Conservation (phyloP, 2,329 filamentous ascomycete species). For the Pyricularia grisea region DNA sequence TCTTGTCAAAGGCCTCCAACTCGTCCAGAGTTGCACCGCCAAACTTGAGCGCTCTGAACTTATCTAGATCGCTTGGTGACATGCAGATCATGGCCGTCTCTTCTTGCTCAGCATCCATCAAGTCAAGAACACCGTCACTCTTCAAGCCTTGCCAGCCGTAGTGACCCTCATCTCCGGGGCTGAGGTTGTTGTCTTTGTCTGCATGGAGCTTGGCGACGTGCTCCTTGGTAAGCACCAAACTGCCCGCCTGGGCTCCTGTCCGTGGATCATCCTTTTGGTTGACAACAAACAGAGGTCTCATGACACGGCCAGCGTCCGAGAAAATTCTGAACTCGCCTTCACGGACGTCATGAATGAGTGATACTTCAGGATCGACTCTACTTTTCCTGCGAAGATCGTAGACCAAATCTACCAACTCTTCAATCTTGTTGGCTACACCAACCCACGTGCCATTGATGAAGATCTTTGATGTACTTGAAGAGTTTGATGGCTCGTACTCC, state of each 20-base stretch:
- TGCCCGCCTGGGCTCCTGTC: conserved; percentile 48
- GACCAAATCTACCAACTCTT: conserved; percentile 72
- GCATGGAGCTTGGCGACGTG: conserved; percentile 62
- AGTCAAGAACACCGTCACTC: conserved; percentile 80
- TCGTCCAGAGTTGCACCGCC: conserved; percentile 24
- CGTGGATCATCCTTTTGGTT: conserved; percentile 76
- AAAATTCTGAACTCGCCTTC: conserved; percentile 98
- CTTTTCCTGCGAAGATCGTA: conserved; percentile 69
- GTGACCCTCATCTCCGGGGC: conserved; percentile 48
- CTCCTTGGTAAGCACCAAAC: conserved; percentile 76
- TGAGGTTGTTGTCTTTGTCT: conserved; percentile 53
- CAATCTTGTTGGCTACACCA: conserved; percentile 83
- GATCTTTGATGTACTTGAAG: conserved; percentile 91
- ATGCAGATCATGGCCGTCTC: conserved; percentile 99
- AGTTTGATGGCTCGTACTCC: conserved; percentile 79
- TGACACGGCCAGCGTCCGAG: conserved; percentile 91
- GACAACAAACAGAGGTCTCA: conserved; percentile 86
- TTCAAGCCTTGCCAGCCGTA: conserved; percentile 88
- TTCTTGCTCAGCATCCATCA: conserved; percentile 95
- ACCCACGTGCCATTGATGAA: conserved; percentile 99
- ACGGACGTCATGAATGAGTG: conserved; percentile 89
- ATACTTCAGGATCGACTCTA: conserved; percentile 85
- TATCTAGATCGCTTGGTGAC: conserved; percentile 90
- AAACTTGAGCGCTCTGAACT: conserved; percentile 59
- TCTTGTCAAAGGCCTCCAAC: conserved; percentile 29